These are phyloP conservation scores for Arachis hypogaea DNA, from an alignment of 306 rosid genomes.

Conservation along the genomic window DNA sequence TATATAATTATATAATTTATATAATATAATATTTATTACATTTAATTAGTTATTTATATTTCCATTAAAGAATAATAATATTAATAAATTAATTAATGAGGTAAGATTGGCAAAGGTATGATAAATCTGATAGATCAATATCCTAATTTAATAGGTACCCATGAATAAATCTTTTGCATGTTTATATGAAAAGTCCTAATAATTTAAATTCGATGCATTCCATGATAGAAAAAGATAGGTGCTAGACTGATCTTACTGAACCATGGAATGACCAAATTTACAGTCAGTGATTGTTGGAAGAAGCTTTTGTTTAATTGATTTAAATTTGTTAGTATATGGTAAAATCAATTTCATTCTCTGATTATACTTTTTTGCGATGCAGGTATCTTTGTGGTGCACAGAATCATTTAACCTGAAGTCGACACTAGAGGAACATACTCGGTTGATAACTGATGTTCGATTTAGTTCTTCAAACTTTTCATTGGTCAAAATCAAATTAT, in stretches of 20 bases:
- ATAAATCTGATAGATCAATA: constrained; percentile 2
- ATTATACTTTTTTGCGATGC: constrained; percentile 38
- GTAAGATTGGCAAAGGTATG: constrained; percentile 63
- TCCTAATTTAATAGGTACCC: too few relatives aligned
- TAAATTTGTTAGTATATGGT: constrained; percentile 9
- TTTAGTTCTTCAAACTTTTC: constrained; percentile 57
- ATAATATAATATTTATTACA: too few relatives aligned
- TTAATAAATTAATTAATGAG: neutral
- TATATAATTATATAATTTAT: too few relatives aligned
- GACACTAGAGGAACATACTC: constrained; percentile 73
- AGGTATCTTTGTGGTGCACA: constrained; percentile 85
- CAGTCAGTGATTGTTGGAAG: neutral
- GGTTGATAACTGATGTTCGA: constrained; percentile 76
- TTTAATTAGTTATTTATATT: too few relatives aligned
- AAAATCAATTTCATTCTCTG: neutral
- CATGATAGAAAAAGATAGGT: constrained; percentile 76
- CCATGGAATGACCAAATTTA: constrained; percentile 34
- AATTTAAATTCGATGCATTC: constrained; percentile 29
- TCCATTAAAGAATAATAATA: too few relatives aligned
- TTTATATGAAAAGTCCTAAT: constrained; percentile 24
- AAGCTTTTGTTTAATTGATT: neutral
- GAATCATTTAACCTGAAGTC: constrained; percentile 57
- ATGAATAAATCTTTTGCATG: neutral
- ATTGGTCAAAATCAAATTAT: constrained; percentile 1
- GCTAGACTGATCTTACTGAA: constrained; percentile 16